phyloP scores from a whole-genome alignment of 2,329 filamentous ascomycete species.

The Lomentospora prolificans region DNA sequence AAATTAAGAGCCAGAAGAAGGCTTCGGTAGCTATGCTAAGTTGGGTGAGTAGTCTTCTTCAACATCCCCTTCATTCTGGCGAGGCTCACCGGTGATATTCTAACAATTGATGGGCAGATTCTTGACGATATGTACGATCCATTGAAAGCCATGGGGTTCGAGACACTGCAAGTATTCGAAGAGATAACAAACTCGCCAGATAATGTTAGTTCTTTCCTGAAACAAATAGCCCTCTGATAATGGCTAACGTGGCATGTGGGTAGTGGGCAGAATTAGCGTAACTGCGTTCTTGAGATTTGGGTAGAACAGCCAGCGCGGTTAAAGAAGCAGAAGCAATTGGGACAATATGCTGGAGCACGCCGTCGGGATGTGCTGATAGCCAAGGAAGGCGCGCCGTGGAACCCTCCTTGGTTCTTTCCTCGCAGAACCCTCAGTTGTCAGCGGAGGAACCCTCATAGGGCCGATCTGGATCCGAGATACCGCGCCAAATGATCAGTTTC shows the following conservation, averaged over 20 bases:
- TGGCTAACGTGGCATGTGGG: neutral
- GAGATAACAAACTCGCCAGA: constrained; percentile 60
- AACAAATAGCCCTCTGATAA: neutral
- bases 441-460: too few species aligned
- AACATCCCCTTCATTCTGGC: neutral
- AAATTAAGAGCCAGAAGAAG: constrained; percentile 65
- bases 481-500: too few species aligned
- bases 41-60: constrained; percentile 50
- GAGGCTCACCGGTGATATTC: too few species aligned
- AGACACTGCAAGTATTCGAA: constrained; percentile 69
- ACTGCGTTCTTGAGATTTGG: neutral
- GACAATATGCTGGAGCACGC: too few species aligned
- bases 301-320: too few species aligned
- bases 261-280: constrained; percentile 4
- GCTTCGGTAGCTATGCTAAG: constrained; percentile 65
- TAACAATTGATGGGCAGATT: constrained; percentile 34
- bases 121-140: constrained; percentile 63
- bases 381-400: too few species aligned
- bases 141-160: constrained; percentile 70
- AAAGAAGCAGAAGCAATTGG: too few species aligned
- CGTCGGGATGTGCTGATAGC: too few species aligned
- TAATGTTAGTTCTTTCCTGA: constrained; percentile 28
- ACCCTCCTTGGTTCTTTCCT: too few species aligned
- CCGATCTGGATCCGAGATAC: too few species aligned
- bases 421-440: too few species aligned